Evolutionary conservation across 192 early-diverging fungal genomes (phyloP), one percentile per base, ranked within the genome.

Genomic region (Coemansia sp.): DNA sequence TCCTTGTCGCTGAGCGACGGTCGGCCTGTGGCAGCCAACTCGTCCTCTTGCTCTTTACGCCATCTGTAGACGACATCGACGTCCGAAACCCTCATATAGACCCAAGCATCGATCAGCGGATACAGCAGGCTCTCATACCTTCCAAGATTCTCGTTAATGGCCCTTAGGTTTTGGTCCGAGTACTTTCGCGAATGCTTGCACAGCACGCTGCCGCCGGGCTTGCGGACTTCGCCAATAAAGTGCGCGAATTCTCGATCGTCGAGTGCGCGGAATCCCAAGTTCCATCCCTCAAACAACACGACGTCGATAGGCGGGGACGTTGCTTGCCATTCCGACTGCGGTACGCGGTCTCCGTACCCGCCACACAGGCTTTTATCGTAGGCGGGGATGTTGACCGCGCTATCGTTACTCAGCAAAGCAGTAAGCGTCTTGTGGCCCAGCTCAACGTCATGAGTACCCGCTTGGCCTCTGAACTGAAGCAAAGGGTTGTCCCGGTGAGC

Each of bases 201-300:
- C 49, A 73, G 41, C 4, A 60, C 19, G 7, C 43, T 57, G 15
- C 43, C 59, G 47, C 36, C 47, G 15, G 37, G 27, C 8, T 49
- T 63, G 6, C 49, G 76, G 12, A 78, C 73, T 1, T 41, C 32
- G 3, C 5, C 45, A 12, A 83, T 42, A 37, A 68, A 78, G 1
- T 31, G 35, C 2, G 68, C 63, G 62, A 83, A 76, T 46, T 78
- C 76, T 22, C 19, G 17, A 14, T 54, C 14, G 58, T 70, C 69
- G 29, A 94, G 68, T 1, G 86, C 65, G 41, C 88, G 92, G 67
- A 97, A 98, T 1, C 95, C 96, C 9, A 96, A 64, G 38, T 85
- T 92, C 94, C 96, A 98, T 0, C 95, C 97, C 73, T 98, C 97
- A 68, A 97, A 91, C 35, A 98, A 69, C 19, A 98, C 79, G 42